Base-by-base conservation (phyloP, 2,329 filamentous ascomycete species). In the Paracamarosporium sp. region DNA sequence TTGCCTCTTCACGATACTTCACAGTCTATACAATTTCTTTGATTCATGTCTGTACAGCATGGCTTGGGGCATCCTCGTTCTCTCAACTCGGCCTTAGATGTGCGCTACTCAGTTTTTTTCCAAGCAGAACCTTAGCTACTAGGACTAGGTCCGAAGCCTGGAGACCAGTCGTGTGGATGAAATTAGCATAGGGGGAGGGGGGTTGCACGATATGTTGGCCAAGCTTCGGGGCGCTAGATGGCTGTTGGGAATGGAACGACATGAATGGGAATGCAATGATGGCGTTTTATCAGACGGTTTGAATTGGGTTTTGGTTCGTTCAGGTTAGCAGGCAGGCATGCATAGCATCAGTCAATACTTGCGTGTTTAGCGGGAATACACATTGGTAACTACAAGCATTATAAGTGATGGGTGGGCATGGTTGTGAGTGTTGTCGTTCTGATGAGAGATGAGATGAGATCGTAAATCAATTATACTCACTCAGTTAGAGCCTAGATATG, bases 31-130 rank as follows among this genome's bases (percentile, higher is more conserved):
- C 28, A 47, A 25, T 25, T 17, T 22, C 31, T 22, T 38, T 8
- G 9, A 22, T 47, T 25, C 7, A 38, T 33, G 31, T 31, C 15
- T 50, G 46, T 50, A 38, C 46, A 36, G 46, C 46, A 50, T 50
- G 28, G 44, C 28, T 22, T 28, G 11, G 17, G 13, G 44, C 27
- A 22, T 47, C 28, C 31, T n/a, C 31, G 22, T 25, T 43, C 40
- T 25, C 22, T 25, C 22, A 27, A 6, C 22, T 27, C 40, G n/a
- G 22, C 40, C 17, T 40, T 40, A 11, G 36, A 40, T 40, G 6
- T 17, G 36, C 36, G 2, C 17, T 40, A 40, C n/a, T n/a, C n/a
- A n/a, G n/a, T n/a, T n/a, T n/a, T n/a, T n/a, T n/a, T n/a, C n/a
- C n/a, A n/a, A n/a, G n/a, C n/a, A n/a, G n/a, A n/a, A n/a, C n/a